phyloP scores from a whole-genome alignment of 495 filamentous ascomycete genomes.

The Penicillium waksmanii region DNA sequence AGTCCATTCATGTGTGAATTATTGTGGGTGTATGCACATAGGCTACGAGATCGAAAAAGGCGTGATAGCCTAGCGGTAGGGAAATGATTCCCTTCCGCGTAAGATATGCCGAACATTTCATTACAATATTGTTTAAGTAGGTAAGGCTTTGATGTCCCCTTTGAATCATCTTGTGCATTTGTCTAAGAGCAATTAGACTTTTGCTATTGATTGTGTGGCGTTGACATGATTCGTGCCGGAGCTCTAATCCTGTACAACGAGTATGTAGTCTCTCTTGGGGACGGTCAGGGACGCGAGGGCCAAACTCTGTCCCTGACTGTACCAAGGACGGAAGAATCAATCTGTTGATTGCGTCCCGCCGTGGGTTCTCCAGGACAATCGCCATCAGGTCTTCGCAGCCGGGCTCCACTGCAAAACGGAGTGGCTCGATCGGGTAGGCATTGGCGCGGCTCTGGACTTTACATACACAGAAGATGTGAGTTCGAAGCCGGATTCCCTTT shows the following conservation, averaged over 20 bases:
- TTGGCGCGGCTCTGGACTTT: slow-evolving; percentile 60
- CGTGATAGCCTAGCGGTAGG: no score
- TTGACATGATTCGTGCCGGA: slow-evolving; percentile 4
- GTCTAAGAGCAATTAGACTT: not conserved
- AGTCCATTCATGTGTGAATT: not conserved
- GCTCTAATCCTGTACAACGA: not conserved
- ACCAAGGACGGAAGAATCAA: not conserved
- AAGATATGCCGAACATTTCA: not conserved
- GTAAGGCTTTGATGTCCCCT: not conserved
- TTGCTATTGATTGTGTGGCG: not conserved
- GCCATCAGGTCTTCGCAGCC: slow-evolving; percentile 2
- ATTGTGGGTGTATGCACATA: not conserved
- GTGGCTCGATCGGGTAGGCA: slow-evolving; percentile 21
- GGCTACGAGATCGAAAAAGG: not conserved
- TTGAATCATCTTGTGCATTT: not conserved
- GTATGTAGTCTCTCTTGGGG: no score
- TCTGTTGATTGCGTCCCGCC: not conserved
- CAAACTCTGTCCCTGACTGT: not conserved
- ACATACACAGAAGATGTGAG: slow-evolving; percentile 3
- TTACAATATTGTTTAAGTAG: not conserved
- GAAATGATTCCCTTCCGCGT: no score
- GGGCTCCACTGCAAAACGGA: slow-evolving; percentile 12
- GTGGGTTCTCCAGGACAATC: not conserved
- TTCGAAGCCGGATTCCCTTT: slow-evolving; percentile 7
- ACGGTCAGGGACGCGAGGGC: not conserved